These are phyloP conservation scores for Clitopilus passeckerianus DNA, from an alignment of 768 basidiomycete species.

Conservation along the genomic window DNA sequence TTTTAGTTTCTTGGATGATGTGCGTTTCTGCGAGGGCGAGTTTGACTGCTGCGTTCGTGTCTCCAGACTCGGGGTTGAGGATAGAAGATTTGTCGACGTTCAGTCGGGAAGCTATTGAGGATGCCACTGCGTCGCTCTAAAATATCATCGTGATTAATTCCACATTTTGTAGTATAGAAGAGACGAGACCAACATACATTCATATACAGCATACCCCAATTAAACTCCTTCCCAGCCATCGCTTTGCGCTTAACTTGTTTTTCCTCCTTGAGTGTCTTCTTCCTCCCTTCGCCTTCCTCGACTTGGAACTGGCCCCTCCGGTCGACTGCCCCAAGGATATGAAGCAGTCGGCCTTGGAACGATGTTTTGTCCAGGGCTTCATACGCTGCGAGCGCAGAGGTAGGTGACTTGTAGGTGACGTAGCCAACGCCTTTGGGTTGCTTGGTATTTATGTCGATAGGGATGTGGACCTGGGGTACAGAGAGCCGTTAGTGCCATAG, in stretches of 20 bases:
- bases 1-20: constrained; percentile 91
- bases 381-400: constrained; percentile 60
- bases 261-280: constrained; percentile 55
- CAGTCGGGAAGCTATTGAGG: constrained; percentile 87
- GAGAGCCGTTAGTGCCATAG: constrained; percentile 3
- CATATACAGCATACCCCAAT: constrained; percentile 95
- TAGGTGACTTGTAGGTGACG: constrained; percentile 36
- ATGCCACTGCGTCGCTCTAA: constrained; percentile 92
- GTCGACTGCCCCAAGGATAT: constrained; percentile 84
- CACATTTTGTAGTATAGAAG: neutral
- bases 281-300: constrained; percentile 37
- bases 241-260: constrained; percentile 61
- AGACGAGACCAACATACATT: constrained; percentile 82
- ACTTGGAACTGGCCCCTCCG: constrained; percentile 42
- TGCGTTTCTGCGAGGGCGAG: constrained; percentile 96
- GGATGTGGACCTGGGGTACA: constrained; percentile 40
- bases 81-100: constrained; percentile 84
- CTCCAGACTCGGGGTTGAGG: constrained; percentile 71
- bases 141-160: constrained; percentile 10
- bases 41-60: constrained; percentile 78
- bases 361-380: constrained; percentile 74
- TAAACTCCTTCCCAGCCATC: constrained; percentile 73
- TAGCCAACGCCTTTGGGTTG: constrained; percentile 49
- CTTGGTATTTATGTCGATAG: constrained; percentile 38
- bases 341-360: constrained; percentile 89